phyloP scores from a whole-genome alignment of 1,139 yeast species.

The Ashbya aceris region DNA sequence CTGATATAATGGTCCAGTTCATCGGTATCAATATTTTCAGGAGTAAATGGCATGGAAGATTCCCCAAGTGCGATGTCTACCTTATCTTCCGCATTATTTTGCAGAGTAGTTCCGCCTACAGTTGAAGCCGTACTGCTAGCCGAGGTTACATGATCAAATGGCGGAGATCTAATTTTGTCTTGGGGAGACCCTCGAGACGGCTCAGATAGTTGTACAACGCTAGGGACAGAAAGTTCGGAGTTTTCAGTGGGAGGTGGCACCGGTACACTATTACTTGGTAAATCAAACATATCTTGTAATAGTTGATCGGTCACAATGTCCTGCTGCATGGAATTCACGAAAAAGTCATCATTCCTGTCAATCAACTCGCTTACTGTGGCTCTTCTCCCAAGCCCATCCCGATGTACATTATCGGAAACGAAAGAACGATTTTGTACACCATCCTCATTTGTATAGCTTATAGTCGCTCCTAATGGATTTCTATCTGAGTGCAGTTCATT shows the following conservation, averaged over 20 bases:
- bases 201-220: neutral
- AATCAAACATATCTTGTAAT: slow-evolving; percentile 1
- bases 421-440: neutral
- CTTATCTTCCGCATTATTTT: neutral
- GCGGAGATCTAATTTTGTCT: neutral
- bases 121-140: neutral
- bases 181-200: neutral
- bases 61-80: neutral
- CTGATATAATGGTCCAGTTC: slow-evolving; percentile 4
- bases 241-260: neutral
- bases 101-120: neutral
- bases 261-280: neutral
- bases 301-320: slow-evolving; percentile 1
- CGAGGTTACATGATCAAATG: neutral
- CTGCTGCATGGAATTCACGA: slow-evolving; percentile 3
- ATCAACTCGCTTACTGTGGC: slow-evolving; percentile 14
- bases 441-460: neutral
- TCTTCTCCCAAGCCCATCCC: neutral
- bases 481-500: neutral
- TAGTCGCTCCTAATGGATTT: neutral
- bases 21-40: slow-evolving; percentile 6
- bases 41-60: neutral
- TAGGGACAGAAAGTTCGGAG: neutral
- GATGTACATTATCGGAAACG: neutral
- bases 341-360: slow-evolving; percentile 11